Evolutionary conservation across 805 yeast species (phyloP).

Genomic region (Starmerella scarabaei): DNA sequence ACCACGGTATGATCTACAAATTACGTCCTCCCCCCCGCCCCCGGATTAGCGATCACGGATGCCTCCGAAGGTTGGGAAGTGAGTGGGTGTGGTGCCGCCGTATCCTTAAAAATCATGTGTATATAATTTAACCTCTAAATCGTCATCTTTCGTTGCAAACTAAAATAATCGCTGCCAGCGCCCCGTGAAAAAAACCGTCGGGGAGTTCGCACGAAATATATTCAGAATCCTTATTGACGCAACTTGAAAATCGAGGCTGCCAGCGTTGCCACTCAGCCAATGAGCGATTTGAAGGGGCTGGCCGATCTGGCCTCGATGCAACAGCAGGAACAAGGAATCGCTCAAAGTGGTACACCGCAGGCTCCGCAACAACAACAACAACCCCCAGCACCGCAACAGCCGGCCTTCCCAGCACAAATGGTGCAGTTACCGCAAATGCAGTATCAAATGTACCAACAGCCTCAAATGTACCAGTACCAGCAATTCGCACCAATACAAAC

Average conservation of each 20-base stretch:
- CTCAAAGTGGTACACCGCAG: background rate
- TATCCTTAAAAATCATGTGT: background rate
- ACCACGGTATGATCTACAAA: too few relatives aligned
- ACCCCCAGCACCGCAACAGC: background rate
- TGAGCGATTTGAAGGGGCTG: background rate
- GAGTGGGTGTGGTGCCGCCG: too few relatives aligned
- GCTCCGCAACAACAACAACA: background rate
- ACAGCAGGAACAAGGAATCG: background rate
- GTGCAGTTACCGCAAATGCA: background rate
- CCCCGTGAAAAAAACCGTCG: too few relatives aligned
- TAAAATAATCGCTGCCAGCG: too few relatives aligned
- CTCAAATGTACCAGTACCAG: background rate
- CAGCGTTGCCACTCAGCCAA: background rate
- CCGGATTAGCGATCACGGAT: too few relatives aligned
- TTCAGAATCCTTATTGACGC: too few relatives aligned
- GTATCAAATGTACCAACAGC: background rate
- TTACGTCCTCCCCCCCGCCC: too few relatives aligned
- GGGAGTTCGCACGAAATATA: too few relatives aligned
- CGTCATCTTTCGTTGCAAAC: too few relatives aligned
- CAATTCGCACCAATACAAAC: too few relatives aligned
- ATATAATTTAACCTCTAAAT: constrained; percentile 1
- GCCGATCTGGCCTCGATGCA: background rate
- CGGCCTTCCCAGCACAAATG: background rate
- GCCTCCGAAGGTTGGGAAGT: too few relatives aligned
- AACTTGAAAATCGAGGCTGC: too few relatives aligned